Percentiles rank a stretch among this genome's conserved stretches.
Conservation (phyloP, 2,329 filamentous ascomycete genomes). For the Exophiala viscosa region DNA sequence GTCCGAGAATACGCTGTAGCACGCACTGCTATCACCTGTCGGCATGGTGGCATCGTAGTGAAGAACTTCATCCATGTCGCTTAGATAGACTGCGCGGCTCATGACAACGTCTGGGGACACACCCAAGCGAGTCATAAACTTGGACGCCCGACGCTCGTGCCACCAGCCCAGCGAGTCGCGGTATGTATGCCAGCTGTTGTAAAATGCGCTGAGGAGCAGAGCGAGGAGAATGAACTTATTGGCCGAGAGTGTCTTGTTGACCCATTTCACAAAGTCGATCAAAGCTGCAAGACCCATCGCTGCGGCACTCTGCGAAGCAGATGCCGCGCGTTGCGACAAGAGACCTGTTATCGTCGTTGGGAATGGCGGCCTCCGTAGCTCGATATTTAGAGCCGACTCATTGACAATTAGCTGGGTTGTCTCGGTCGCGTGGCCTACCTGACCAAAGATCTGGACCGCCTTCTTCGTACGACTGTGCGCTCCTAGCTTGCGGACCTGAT, state of each 20-base stretch:
- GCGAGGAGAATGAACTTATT: constrained; percentile 70
- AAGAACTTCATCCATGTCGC: constrained; percentile 65
- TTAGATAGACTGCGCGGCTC: constrained; percentile 79
- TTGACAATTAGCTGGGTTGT: constrained; percentile 43
- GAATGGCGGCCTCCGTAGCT: constrained; percentile 33
- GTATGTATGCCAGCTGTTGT: constrained; percentile 72
- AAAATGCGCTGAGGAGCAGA: constrained; percentile 64
- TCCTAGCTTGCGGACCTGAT: constrained; percentile 47
- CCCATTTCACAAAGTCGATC: constrained; percentile 61
- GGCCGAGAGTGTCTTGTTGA: constrained; percentile 66
- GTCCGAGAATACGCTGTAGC: constrained; percentile 45
- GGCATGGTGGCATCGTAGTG: constrained; percentile 30
- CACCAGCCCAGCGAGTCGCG: constrained; percentile 75
- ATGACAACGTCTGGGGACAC: constrained; percentile 74
- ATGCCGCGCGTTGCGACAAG: constrained; percentile 68
- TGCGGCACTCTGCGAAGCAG: constrained; percentile 69
- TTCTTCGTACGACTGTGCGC: constrained; percentile 47
- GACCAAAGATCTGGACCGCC: constrained; percentile 47
- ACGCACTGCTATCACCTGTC: constrained; percentile 31
- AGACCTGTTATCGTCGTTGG: constrained; percentile 63
- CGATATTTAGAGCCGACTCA: constrained; percentile 52
- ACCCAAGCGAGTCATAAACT: constrained; percentile 77
- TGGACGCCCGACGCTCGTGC: constrained; percentile 73
- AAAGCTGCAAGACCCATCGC: constrained; percentile 75
- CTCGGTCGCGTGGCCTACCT: constrained; percentile 48